Evolutionary conservation across 1,284 basidiomycete genomes (phyloP).

Genomic region (Grifola frondosa): DNA sequence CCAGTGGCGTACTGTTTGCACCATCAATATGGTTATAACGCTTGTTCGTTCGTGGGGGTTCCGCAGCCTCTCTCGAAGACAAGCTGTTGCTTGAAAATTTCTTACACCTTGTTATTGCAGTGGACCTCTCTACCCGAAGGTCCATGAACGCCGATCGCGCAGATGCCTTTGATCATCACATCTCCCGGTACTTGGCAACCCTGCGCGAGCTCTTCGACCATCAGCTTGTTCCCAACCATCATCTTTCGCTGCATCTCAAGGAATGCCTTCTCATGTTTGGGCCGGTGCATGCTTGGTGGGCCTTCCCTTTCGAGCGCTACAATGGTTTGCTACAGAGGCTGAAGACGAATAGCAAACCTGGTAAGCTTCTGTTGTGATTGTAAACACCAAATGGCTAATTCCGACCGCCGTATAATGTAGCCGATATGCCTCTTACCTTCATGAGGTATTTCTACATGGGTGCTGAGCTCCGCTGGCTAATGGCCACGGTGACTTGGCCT

Average conservation of each 20-base stretch:
- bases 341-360: slow-evolving; percentile 32
- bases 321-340: slow-evolving; percentile 26
- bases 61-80: background rate
- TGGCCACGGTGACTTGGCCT: slow-evolving; percentile 1
- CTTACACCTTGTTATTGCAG: slow-evolving; percentile 20
- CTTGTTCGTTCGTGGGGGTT: slow-evolving; percentile 16
- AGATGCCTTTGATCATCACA: slow-evolving; percentile 10
- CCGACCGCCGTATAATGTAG: background rate
- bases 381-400: slow-evolving; percentile 24
- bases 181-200: slow-evolving; percentile 15
- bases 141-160: slow-evolving; percentile 7
- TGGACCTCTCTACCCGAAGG: slow-evolving; percentile 10
- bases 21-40: slow-evolving; percentile 21
- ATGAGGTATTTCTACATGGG: slow-evolving; percentile 4
- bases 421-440: slow-evolving; percentile 6
- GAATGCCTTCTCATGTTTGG: slow-evolving; percentile 23
- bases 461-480: slow-evolving; percentile 3
- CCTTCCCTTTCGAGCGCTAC: slow-evolving; percentile 19
- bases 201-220: slow-evolving; percentile 13
- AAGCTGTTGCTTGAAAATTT: slow-evolving; percentile 22
- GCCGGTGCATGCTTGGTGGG: slow-evolving; percentile 27
- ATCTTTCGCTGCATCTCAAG: slow-evolving; percentile 25
- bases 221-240: slow-evolving; percentile 21
- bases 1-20: slow-evolving; percentile 24
- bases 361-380: slow-evolving; percentile 21